phyloP scores from a whole-genome alignment of 2,329 filamentous ascomycete genomes.

The Fusarium sp. region DNA sequence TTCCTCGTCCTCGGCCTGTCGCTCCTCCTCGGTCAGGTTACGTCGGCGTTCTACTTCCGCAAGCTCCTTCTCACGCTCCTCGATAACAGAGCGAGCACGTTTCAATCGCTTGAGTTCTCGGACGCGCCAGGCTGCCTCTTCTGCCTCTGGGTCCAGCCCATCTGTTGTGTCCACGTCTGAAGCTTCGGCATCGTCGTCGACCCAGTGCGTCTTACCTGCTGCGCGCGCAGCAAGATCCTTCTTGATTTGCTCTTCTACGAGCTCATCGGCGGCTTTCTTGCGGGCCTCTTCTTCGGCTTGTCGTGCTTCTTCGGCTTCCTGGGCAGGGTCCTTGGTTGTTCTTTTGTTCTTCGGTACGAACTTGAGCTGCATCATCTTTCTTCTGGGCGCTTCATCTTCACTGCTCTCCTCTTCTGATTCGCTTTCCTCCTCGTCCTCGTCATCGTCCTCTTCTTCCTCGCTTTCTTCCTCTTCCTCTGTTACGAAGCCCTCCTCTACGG shows the following conservation, averaged over 20 bases:
- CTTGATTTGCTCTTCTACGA: constrained; percentile 90
- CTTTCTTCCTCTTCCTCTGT: constrained; percentile 65
- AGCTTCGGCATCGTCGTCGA: constrained; percentile 76
- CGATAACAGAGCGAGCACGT: constrained; percentile 86
- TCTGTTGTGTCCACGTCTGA: constrained; percentile 91
- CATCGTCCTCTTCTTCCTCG: constrained; percentile 49
- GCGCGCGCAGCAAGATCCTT: constrained; percentile 81
- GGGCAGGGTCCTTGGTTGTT: constrained; percentile 46
- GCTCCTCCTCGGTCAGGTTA: constrained; percentile 87
- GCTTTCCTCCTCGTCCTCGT: constrained; percentile 54
- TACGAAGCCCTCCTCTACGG: constrained; percentile 72
- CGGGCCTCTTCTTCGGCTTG: constrained; percentile 70
- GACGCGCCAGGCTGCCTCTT: constrained; percentile 92
- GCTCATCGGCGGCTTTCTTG: constrained; percentile 77
- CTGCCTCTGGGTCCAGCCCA: constrained; percentile 85
- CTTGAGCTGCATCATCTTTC: constrained; percentile 71
- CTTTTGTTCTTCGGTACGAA: constrained; percentile 72
- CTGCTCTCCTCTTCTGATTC: constrained; percentile 61
- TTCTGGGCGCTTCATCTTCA: constrained; percentile 68
- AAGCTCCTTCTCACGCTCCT: constrained; percentile 83
- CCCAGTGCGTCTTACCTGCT: constrained; percentile 87
- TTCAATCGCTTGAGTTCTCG: constrained; percentile 91
- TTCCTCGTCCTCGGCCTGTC: constrained; percentile 84
- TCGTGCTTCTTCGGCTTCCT: constrained; percentile 52
- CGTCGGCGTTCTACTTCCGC: constrained; percentile 90